Evolutionary conservation across 2,329 filamentous ascomycete species (phyloP).

Genomic region (Aspergillus alliaceus): DNA sequence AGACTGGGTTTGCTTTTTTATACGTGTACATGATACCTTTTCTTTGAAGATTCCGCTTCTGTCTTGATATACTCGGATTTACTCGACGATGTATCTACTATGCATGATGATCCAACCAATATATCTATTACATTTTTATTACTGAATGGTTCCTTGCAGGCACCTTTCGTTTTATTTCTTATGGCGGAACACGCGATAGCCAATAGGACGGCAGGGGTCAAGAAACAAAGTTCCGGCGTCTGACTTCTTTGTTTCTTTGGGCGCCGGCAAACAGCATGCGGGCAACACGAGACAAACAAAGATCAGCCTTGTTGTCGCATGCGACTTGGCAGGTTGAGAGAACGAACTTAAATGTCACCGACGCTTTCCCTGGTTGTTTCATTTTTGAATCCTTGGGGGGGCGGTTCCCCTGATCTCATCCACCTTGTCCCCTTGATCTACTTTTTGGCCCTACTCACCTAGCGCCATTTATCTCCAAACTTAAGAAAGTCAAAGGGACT

Average conservation of each 20-base stretch:
- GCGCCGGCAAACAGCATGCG: not conserved
- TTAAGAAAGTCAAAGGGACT: not conserved
- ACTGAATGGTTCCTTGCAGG: not conserved
- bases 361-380: not conserved
- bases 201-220: not conserved
- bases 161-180: not conserved
- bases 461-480: not conserved
- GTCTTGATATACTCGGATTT: conserved; percentile 5
- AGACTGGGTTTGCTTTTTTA: conserved; percentile 23
- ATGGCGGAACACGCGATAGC: not conserved
- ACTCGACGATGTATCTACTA: conserved; percentile 10
- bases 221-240: not conserved
- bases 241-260: not conserved
- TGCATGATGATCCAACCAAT: conserved; percentile 1
- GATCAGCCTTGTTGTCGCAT: not conserved
- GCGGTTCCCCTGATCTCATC: too few relatives aligned
- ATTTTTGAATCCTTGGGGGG: not conserved
- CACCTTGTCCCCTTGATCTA: not conserved
- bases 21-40: conserved; percentile 39
- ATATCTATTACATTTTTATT: not conserved
- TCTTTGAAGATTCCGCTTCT: conserved; percentile 10
- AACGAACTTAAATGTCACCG: not conserved
- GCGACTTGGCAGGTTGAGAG: not conserved
- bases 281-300: not conserved
- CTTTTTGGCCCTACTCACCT: not conserved